Evolutionary conservation across 2,329 filamentous ascomycete species (phyloP), one percentile per base, ranked within the genome.

Genomic region (Hirsutella minnesotensis): DNA sequence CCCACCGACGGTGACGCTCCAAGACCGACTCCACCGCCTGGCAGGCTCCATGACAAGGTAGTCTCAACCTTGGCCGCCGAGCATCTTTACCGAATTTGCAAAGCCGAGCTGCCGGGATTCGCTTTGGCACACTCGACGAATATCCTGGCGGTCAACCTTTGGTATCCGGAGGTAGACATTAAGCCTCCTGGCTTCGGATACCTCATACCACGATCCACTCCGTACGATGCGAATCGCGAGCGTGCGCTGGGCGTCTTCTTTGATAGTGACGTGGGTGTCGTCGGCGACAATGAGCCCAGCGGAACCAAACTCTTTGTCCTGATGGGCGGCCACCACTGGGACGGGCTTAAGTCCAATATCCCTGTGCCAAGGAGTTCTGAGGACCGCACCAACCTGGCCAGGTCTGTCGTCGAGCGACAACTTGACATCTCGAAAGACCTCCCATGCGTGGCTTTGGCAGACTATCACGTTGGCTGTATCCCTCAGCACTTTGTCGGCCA

Each of bases 291-390:
- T 56, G 61, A 63, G 47, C 61, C 61, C n/a, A 49, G 51, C 30
- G 87, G 86, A 20, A 94, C 87, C 13, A 95, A 94, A 60, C 64
- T 96, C 42, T 95, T 90, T 15, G 85, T 96, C 52, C 94, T 98
- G 79, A 69, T 98, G 44, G 92, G 92, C 46, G 92, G 92, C 1
- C 88, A 95, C 64, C 87, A 86, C 75, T 96, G 87, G 58, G 73
- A 68, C 50, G 38, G 54, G 53, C 50, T 50, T 49, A 38, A 53
- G n/a, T n/a, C n/a, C 47, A 4, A 33, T 2, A 2, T 41, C 53
- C 1, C 88, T 87, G 0, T 66, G 73, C 16, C 7, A n/a, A n/a
- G 15, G 2, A 18, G 15, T 9, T 9, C 4, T 40, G 71, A 80
- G 47, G 68, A 80, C 13, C 73, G 84, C 50, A 87, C 84, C 21